These are phyloP conservation scores for Pseudohalonectria lignicola DNA, from an alignment of 2,329 filamentous ascomycete genomes.

Conservation along the genomic window DNA sequence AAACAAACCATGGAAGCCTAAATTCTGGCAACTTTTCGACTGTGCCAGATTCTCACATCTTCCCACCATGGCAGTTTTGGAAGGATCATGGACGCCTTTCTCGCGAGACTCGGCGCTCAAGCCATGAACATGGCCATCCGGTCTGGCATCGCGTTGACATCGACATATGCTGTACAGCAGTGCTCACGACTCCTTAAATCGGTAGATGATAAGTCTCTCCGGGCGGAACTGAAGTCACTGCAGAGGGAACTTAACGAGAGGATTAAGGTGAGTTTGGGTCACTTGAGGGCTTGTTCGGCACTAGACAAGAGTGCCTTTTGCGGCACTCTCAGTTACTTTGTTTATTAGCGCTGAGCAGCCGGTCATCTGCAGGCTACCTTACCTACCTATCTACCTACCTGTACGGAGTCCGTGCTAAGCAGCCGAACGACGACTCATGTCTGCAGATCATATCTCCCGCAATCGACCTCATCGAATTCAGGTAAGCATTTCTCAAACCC, in stretches of 20 bases:
- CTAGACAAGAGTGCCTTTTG: too few species aligned
- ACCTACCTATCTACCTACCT: too few species aligned
- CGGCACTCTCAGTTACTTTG: too few species aligned
- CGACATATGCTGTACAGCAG: constrained; percentile 74
- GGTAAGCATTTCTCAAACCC: constrained; percentile 34
- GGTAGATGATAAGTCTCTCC: constrained; percentile 59
- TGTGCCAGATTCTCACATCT: background rate
- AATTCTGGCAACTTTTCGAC: too few species aligned
- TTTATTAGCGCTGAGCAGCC: too few species aligned
- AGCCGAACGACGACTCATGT: too few species aligned
- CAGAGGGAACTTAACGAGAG: constrained; percentile 73
- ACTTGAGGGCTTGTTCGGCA: too few species aligned
- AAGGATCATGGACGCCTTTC: constrained; percentile 57
- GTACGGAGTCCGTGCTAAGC: too few species aligned
- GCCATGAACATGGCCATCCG: constrained; percentile 88
- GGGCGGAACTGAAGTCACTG: constrained; percentile 56
- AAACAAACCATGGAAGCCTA: too few species aligned
- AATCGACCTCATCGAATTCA: constrained; percentile 86
- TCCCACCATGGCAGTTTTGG: constrained; percentile 4
- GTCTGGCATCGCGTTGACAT: constrained; percentile 77
- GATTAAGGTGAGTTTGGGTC: constrained; percentile 60
- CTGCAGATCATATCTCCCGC: constrained; percentile 72
- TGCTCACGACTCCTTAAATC: constrained; percentile 68
- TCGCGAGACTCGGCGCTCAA: constrained; percentile 47
- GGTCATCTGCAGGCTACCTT: too few species aligned